A percentile compares a stretch with the other conserved stretches of the same genome.
Conservation (phyloP, 495 filamentous ascomycete genomes). For the Evernia prunastri region DNA sequence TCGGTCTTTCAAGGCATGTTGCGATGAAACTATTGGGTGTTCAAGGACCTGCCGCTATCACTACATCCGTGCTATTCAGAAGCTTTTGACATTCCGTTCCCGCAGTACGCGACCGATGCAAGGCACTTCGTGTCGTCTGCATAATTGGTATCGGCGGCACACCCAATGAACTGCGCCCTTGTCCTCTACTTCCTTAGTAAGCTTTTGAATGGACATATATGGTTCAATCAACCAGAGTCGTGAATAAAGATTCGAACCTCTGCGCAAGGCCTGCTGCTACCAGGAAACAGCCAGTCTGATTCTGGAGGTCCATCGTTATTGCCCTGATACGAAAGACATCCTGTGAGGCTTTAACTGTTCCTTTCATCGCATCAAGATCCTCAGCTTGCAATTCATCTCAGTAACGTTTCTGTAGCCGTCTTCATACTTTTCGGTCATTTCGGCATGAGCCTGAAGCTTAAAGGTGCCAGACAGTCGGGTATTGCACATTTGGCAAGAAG, state of each 20-base stretch:
- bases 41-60: conserved; percentile 22
- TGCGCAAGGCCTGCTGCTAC: conserved; percentile 13
- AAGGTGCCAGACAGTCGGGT: conserved; percentile 20
- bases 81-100: conserved; percentile 4
- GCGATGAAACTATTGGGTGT: conserved; percentile 14
- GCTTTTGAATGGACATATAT: conserved; percentile 12
- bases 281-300: conserved; percentile 14
- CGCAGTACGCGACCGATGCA: conserved; percentile 4
- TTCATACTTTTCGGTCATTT: conserved; percentile 19
- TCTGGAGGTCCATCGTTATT: conserved; percentile 14
- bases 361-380: conserved; percentile 2
- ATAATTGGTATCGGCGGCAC: conserved; percentile 15
- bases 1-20: conserved; percentile 1
- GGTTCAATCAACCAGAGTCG: conserved; percentile 15
- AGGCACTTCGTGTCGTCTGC: conserved; percentile 5
- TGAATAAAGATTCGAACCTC: conserved; percentile 12
- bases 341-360: background rate
- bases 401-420: conserved; percentile 22
- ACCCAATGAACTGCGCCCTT: conserved; percentile 16
- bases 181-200: conserved; percentile 18
- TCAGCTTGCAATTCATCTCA: conserved; percentile 21
- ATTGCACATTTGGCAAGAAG: conserved; percentile 39
- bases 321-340: background rate
- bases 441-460: conserved; percentile 21
- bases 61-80: conserved; percentile 17